Conservation (phyloP, 305 asterid species). For the Andrographis paniculata region DNA sequence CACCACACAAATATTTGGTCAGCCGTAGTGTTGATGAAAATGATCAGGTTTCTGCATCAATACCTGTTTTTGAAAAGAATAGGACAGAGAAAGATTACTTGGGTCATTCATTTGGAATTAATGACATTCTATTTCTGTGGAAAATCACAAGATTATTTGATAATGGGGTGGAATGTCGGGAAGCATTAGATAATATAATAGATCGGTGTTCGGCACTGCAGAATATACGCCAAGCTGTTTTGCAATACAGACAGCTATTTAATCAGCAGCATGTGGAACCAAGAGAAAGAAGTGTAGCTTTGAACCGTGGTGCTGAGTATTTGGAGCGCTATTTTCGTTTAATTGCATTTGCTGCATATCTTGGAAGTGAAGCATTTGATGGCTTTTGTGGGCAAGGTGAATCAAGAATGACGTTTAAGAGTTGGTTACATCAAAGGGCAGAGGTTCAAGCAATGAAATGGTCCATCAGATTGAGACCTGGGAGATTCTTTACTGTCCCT, state of each 20-base stretch:
- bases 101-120: slow-evolving; percentile 78
- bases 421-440: slow-evolving; percentile 87
- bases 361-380: slow-evolving; percentile 97
- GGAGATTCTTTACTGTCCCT: slow-evolving; percentile 91
- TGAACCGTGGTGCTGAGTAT: slow-evolving; percentile 98
- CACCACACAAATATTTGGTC: slow-evolving; percentile 36
- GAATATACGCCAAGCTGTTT: slow-evolving; percentile 96
- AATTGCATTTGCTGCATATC: slow-evolving; percentile 98
- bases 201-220: slow-evolving; percentile 96
- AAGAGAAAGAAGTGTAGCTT: slow-evolving; percentile 93
- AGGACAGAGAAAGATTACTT: slow-evolving; percentile 36
- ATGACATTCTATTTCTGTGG: slow-evolving; percentile 87
- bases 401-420: slow-evolving; percentile 73
- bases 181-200: slow-evolving; percentile 84
- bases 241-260: slow-evolving; percentile 82
- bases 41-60: slow-evolving; percentile 38
- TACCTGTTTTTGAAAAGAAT: slow-evolving; percentile 30
- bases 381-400: slow-evolving; percentile 88
- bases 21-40: slow-evolving; percentile 44
- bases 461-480: slow-evolving; percentile 96
- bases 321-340: slow-evolving; percentile 95
- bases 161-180: slow-evolving; percentile 96
- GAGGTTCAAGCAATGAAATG: slow-evolving; percentile 99
- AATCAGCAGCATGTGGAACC: slow-evolving; percentile 96
- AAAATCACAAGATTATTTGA: slow-evolving; percentile 96